Evolutionary conservation across 108 stramenopile genomes (phyloP).

Genomic region (Fistulifera solaris): DNA sequence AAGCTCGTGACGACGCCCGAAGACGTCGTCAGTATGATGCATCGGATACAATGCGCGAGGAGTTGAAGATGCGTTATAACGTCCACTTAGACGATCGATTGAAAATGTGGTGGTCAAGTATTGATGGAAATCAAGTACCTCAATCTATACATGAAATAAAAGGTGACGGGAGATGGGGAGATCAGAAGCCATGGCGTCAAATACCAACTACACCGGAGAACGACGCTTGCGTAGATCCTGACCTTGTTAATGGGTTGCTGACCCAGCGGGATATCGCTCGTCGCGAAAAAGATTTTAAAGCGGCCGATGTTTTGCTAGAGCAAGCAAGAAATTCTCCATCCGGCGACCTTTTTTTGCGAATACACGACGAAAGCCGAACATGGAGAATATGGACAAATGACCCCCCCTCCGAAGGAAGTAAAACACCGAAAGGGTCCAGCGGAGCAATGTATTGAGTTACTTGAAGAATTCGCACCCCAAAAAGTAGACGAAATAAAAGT

Average conservation of each 20-base stretch:
- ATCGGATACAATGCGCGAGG: conserved; percentile 60
- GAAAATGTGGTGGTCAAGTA: conserved; percentile 76
- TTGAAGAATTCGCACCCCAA: conserved; percentile 52
- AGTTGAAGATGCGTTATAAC: conserved; percentile 43
- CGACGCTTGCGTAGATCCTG: conserved; percentile 67
- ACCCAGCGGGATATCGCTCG: conserved; percentile 69
- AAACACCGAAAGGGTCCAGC: conserved; percentile 18
- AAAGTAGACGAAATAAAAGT: conserved; percentile 54
- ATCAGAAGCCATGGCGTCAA: conserved; percentile 50
- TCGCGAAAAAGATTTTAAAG: conserved; percentile 64
- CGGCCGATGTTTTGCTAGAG: conserved; percentile 63
- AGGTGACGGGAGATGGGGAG: conserved; percentile 74
- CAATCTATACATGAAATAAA: conserved; percentile 51
- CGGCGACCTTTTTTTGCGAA: conserved; percentile 53
- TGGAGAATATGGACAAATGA: conserved; percentile 80
- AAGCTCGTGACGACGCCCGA: conserved; percentile 57
- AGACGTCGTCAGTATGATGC: conserved; percentile 45
- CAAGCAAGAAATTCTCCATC: conserved; percentile 51
- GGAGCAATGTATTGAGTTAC: conserved; percentile 53
- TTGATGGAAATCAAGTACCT: conserved; percentile 51
- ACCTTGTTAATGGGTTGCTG: conserved; percentile 51
- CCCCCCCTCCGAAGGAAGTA: conserved; percentile 25
- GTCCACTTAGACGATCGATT: conserved; percentile 74
- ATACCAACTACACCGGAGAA: conserved; percentile 72
- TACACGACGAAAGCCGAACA: conserved; percentile 76